Conservation (phyloP, 495 filamentous ascomycete genomes). For the Talaromyces proteolyticus region DNA sequence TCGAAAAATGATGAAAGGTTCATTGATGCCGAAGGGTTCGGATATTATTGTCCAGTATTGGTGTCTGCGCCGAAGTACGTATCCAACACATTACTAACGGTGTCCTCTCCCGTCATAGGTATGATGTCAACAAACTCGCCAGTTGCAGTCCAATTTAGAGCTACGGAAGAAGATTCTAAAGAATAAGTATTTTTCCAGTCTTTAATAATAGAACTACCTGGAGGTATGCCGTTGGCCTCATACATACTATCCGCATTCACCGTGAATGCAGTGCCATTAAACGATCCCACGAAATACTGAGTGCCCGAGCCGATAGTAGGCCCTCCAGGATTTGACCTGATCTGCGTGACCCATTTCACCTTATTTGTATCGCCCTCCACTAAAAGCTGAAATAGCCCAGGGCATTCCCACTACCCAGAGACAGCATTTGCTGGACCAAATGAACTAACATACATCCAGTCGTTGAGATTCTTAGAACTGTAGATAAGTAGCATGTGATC, state of each 20-base stretch:
- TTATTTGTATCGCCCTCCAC: conserved; percentile 20
- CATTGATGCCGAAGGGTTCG: background rate
- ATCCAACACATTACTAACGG: background rate
- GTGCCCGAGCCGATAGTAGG: conserved; percentile 37
- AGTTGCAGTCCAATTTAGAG: conserved; percentile 6
- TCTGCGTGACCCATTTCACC: conserved; percentile 37
- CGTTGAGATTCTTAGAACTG: conserved; percentile 21
- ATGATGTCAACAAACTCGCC: conserved; percentile 8
- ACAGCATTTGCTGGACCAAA: conserved; percentile 46
- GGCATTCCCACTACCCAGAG: conserved; percentile 54
- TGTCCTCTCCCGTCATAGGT: background rate
- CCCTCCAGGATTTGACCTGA: conserved; percentile 52
- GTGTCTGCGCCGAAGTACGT: background rate
- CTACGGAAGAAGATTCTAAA: background rate
- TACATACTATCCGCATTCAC: conserved; percentile 14
- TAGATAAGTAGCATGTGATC: conserved; percentile 12
- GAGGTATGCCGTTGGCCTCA: background rate
- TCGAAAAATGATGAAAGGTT: background rate
- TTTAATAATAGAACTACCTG: background rate
- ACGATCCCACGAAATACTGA: conserved; percentile 30
- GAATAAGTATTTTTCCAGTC: background rate
- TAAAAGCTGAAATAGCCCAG: conserved; percentile 37
- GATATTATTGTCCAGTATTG: background rate
- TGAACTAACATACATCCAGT: conserved; percentile 48
- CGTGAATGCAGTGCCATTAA: conserved; percentile 27